Evolutionary conservation across 1,139 yeast genomes (phyloP).

Genomic region (Candida tunisiensis): DNA sequence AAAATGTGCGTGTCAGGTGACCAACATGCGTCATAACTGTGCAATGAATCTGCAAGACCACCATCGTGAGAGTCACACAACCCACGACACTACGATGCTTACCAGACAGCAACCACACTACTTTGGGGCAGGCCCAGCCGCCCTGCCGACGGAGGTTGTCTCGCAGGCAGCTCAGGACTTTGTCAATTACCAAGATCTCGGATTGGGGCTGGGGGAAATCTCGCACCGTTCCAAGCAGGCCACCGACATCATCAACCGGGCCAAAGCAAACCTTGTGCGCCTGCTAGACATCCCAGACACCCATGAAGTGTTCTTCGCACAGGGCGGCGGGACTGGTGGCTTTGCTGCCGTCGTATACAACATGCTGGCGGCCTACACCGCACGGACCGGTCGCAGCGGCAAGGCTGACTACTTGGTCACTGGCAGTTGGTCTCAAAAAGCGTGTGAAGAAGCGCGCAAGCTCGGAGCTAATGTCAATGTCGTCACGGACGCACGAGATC

Average conservation of each 20-base stretch:
- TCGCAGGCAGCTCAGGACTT: slow-evolving; percentile 80
- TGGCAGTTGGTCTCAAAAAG: slow-evolving; percentile 86
- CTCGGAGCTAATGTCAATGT: slow-evolving; percentile 64
- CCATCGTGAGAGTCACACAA: too few relatives aligned
- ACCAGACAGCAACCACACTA: slow-evolving; percentile 34
- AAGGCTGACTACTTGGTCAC: slow-evolving; percentile 80
- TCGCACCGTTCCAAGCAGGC: slow-evolving; percentile 90
- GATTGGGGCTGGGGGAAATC: slow-evolving; percentile 86
- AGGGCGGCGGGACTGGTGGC: slow-evolving; percentile 97
- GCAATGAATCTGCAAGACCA: too few relatives aligned
- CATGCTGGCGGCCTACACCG: slow-evolving; percentile 57
- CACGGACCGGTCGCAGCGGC: slow-evolving; percentile 44
- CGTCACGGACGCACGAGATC: slow-evolving; percentile 46
- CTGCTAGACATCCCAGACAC: slow-evolving; percentile 70
- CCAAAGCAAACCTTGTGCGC: slow-evolving; percentile 48
- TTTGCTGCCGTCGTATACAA: slow-evolving; percentile 80
- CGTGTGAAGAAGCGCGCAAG: slow-evolving; percentile 72
- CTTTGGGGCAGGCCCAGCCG: slow-evolving; percentile 97
- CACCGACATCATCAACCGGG: slow-evolving; percentile 51
- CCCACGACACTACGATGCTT: too few relatives aligned
- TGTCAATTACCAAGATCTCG: slow-evolving; percentile 46
- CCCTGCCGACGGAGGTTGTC: slow-evolving; percentile 66
- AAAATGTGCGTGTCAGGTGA: too few relatives aligned
- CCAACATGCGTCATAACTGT: too few relatives aligned
- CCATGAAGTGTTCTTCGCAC: slow-evolving; percentile 85